Evolutionary conservation across 202 grass and related monocot genomes (phyloP).

Genomic region (Dendrocalamus latiflorus): DNA sequence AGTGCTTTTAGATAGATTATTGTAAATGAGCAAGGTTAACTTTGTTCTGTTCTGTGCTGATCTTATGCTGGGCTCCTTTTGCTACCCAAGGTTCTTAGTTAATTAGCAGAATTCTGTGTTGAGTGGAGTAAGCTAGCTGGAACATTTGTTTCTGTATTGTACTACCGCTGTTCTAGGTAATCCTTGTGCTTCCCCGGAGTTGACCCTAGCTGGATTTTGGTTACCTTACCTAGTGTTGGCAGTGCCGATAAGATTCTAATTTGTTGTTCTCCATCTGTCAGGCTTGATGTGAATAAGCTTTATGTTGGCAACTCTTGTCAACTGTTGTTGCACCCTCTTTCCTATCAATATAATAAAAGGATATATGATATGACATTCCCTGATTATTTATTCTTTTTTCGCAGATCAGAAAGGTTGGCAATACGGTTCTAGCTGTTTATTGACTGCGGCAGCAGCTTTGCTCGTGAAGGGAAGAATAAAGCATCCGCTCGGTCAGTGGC

Average conservation of each 20-base stretch:
- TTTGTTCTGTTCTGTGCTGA: neutral
- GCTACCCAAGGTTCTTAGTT: neutral
- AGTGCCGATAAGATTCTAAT: neutral
- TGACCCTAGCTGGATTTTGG: neutral
- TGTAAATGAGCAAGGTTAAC: constrained; percentile 43
- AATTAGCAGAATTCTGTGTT: neutral
- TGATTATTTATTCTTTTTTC: neutral
- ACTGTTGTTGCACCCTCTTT: too few species aligned
- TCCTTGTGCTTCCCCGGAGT: neutral
- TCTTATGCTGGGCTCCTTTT: neutral
- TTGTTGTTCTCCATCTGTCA: neutral
- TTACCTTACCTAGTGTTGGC: neutral
- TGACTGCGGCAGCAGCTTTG: constrained; percentile 17
- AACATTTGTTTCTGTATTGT: neutral
- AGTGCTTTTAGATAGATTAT: neutral
- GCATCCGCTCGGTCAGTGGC: neutral
- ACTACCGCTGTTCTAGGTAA: neutral
- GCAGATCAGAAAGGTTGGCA: neutral
- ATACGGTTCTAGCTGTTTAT: constrained; percentile 8
- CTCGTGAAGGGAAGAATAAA: neutral
- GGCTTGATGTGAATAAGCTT: neutral
- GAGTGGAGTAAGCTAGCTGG: neutral
- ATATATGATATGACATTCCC: neutral
- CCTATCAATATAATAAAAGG: too few species aligned
- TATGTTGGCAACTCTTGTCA: too few species aligned